These are phyloP conservation scores for Metschnikowia proteae DNA, from an alignment of 805 yeast species.

Conservation along the genomic window DNA sequence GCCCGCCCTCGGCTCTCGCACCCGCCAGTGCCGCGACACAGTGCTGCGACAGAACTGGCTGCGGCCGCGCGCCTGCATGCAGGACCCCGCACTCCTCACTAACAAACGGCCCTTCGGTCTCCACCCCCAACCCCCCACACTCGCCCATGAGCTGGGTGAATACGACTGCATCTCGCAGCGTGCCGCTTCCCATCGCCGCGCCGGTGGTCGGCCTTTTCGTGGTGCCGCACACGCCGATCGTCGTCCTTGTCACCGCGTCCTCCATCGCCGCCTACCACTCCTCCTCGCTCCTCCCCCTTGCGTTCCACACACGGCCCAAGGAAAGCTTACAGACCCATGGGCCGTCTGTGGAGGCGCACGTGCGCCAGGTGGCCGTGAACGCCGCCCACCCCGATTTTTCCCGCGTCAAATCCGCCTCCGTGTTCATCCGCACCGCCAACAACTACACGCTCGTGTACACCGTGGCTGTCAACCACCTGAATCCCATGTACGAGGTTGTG, in stretches of 20 bases:
- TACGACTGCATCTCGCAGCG: constrained; percentile 1
- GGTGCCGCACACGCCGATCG: constrained; percentile 17
- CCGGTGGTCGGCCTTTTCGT: constrained; percentile 7
- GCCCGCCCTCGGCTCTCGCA: no score
- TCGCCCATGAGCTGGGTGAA: not conserved
- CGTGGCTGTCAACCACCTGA: constrained; percentile 26
- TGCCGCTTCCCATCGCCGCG: constrained; percentile 21
- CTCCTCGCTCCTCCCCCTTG: constrained; percentile 15
- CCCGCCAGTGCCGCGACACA: not conserved
- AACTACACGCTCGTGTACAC: constrained; percentile 16
- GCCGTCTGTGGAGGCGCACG: constrained; percentile 3
- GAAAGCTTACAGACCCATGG: constrained; percentile 16
- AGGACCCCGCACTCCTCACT: not conserved
- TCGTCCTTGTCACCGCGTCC: constrained; percentile 10
- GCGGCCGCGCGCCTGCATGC: not conserved
- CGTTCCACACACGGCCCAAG: constrained; percentile 13
- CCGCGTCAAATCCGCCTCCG: constrained; percentile 13
- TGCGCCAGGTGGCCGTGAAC: constrained; percentile 36
- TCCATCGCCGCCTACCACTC: constrained; percentile 10
- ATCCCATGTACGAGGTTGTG: constrained; percentile 31
- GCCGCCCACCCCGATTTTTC: constrained; percentile 29
- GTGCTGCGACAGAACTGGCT: not conserved
- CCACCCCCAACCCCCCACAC: not conserved
- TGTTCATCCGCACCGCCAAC: constrained; percentile 14
- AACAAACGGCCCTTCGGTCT: not conserved